These are phyloP conservation scores for Litchi chinensis DNA, from an alignment of 345 rosid genomes.

Conservation along the genomic window DNA sequence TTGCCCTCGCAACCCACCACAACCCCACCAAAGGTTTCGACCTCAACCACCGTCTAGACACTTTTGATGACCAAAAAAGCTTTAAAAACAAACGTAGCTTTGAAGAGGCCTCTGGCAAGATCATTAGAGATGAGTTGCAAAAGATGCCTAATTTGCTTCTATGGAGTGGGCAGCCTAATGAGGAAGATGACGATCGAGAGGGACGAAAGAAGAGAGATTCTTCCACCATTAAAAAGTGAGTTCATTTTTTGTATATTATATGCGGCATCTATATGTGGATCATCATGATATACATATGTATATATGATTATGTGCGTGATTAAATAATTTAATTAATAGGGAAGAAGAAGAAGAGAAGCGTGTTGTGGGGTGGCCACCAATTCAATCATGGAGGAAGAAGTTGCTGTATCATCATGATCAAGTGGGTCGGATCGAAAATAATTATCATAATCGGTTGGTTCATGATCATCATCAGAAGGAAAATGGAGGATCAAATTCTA, in stretches of 20 bases:
- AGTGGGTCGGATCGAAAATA: constrained; percentile 13
- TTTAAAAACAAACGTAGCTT: constrained; percentile 35
- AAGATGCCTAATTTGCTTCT: constrained; percentile 26
- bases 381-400: constrained; percentile 68
- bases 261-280: neutral
- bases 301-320: neutral
- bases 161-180: constrained; percentile 57
- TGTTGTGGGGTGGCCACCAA: constrained; percentile 81
- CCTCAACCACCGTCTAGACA: constrained; percentile 10
- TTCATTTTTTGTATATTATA: neutral
- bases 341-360: constrained; percentile 33
- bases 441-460: constrained; percentile 13
- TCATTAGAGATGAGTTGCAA: constrained; percentile 2
- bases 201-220: constrained; percentile 28
- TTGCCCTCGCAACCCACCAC: constrained; percentile 37
- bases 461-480: neutral
- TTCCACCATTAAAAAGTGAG: constrained; percentile 44
- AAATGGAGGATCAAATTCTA: constrained; percentile 31
- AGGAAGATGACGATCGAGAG: constrained; percentile 52
- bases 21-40: constrained; percentile 19
- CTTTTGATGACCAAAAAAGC: neutral
- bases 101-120: constrained; percentile 32
- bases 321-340: constrained; percentile 1
- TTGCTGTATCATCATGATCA: constrained; percentile 25
- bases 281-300: neutral